These are phyloP conservation scores for Gossypium schwendimanii DNA, from an alignment of 441 rosid species.

Conservation along the genomic window DNA sequence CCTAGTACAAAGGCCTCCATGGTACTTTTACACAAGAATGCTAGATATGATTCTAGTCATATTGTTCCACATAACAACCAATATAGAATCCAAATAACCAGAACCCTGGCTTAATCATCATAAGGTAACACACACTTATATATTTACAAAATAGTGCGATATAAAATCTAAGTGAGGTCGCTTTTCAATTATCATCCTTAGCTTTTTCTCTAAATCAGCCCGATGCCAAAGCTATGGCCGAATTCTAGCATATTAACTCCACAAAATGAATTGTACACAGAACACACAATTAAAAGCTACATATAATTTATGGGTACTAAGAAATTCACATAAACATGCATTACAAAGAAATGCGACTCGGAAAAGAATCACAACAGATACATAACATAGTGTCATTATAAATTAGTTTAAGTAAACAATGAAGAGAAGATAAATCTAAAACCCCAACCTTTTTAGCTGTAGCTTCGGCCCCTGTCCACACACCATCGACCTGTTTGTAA, in stretches of 20 bases:
- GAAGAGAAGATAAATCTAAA: not conserved
- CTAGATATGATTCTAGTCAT: not conserved
- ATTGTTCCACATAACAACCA: not conserved
- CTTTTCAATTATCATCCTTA: not conserved
- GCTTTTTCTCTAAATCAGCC: not conserved
- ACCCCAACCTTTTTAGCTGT: constrained; percentile 70
- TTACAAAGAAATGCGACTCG: not conserved
- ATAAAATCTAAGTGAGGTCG: not conserved
- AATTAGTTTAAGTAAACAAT: not conserved
- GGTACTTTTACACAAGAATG: not conserved
- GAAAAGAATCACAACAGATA: not conserved
- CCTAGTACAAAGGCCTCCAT: too few relatives aligned
- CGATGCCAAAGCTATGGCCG: not conserved
- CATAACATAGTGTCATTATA: not conserved
- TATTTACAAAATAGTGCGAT: not conserved
- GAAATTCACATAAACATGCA: not conserved
- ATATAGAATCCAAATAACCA: not conserved
- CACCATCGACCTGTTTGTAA: constrained; percentile 75
- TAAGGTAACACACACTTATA: not conserved
- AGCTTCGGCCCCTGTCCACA: constrained; percentile 83
- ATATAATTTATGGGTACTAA: not conserved
- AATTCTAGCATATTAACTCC: not conserved
- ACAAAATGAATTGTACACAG: not conserved
- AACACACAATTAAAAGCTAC: not conserved
- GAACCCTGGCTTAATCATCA: not conserved